These are phyloP conservation scores for Tylopilus intermedius DNA, from an alignment of 768 basidiomycete species.

Conservation along the genomic window DNA sequence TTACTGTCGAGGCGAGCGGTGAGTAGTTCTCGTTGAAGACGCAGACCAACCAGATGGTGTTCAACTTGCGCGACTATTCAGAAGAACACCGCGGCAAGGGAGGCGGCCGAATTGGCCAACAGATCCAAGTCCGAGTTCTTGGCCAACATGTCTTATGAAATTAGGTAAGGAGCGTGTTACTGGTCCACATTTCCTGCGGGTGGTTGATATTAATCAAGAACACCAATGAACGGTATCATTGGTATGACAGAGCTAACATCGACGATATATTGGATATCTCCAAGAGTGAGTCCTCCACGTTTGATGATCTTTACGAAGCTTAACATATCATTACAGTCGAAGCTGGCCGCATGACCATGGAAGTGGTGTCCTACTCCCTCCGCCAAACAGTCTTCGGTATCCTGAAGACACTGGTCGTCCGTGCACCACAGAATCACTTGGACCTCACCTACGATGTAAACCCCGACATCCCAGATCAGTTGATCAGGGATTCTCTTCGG, in stretches of 20 bases:
- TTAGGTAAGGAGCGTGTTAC: constrained; percentile 57
- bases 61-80: constrained; percentile 94
- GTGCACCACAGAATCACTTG: constrained; percentile 93
- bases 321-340: constrained; percentile 57
- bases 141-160: constrained; percentile 98
- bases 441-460: constrained; percentile 94
- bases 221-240: constrained; percentile 99
- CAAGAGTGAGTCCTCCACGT: constrained; percentile 69
- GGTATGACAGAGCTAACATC: constrained; percentile 98
- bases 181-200: neutral
- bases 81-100: constrained; percentile 96
- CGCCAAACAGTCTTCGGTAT: constrained; percentile 96
- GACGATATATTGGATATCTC: constrained; percentile 99
- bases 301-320: neutral
- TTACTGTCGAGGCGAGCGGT: constrained; percentile 96
- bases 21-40: constrained; percentile 99
- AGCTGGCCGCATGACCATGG: constrained; percentile 99
- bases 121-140: constrained; percentile 95
- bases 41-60: constrained; percentile 99
- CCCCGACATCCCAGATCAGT: constrained; percentile 88
- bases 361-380: constrained; percentile 95
- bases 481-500: constrained; percentile 93
- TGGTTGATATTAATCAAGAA: constrained; percentile 45
- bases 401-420: constrained; percentile 95
- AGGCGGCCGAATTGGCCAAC: constrained; percentile 97